Percentiles rank a stretch among this genome's conserved stretches.
Conservation (phyloP, 805 yeast genomes). For the Kuraishia floccosa region DNA sequence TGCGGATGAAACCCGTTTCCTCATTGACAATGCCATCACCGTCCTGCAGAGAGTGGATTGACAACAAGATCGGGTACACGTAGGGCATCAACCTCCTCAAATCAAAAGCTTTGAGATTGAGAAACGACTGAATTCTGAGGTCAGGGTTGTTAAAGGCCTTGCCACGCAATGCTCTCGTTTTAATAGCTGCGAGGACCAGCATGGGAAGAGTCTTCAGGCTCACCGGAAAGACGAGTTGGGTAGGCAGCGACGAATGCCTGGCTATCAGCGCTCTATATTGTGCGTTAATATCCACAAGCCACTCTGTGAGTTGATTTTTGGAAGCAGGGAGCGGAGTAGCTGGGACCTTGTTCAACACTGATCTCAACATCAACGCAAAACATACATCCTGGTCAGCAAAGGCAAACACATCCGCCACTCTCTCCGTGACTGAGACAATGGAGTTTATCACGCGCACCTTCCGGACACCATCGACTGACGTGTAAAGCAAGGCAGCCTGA, state of each 20-base stretch:
- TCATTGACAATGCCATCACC: constrained; percentile 41
- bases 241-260: constrained; percentile 30
- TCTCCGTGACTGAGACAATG: constrained; percentile 71
- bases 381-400: constrained; percentile 72
- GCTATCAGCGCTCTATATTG: constrained; percentile 41
- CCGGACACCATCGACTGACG: constrained; percentile 64
- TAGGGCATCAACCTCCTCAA: constrained; percentile 46
- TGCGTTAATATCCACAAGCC: constrained; percentile 43
- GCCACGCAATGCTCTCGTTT: constrained; percentile 49
- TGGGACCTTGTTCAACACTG: constrained; percentile 26
- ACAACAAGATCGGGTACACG: constrained; percentile 73
- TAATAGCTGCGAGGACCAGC: constrained; percentile 57
- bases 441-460: constrained; percentile 81
- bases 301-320: constrained; percentile 19
- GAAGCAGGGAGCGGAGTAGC: constrained; percentile 22
- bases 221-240: constrained; percentile 73
- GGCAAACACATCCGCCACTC: constrained; percentile 61
- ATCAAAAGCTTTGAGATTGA: constrained; percentile 39
- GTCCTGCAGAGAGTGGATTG: constrained; percentile 53
- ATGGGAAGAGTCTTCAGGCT: constrained; percentile 63
- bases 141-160: constrained; percentile 45
- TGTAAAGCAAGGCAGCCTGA: constrained; percentile 83
- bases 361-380: constrained; percentile 40
- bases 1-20: constrained; percentile 26
- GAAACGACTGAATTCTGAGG: constrained; percentile 44